Evolutionary conservation across 495 filamentous ascomycete genomes (phyloP).

Genomic region (Talaromyces stipitatus): DNA sequence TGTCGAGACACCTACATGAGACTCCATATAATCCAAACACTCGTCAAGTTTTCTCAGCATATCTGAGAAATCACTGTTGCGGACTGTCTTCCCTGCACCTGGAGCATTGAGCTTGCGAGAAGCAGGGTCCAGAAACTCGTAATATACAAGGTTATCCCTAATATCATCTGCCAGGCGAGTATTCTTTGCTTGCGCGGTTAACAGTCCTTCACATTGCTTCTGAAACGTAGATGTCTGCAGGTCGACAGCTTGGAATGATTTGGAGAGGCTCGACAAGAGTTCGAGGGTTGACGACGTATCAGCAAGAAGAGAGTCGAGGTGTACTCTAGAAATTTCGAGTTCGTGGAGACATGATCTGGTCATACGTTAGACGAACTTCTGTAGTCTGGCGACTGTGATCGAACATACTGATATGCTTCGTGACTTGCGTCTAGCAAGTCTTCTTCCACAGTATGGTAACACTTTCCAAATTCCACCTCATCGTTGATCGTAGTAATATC

Average conservation of each 20-base stretch:
- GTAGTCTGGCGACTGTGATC: background rate
- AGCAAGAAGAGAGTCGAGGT: conserved; percentile 70
- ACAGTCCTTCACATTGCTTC: conserved; percentile 78
- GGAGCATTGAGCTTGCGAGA: conserved; percentile 87
- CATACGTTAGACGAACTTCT: background rate
- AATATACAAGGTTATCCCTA: conserved; percentile 80
- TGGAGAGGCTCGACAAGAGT: conserved; percentile 65
- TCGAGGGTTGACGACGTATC: conserved; percentile 67
- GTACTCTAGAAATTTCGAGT: conserved; percentile 66
- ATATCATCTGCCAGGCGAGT: conserved; percentile 72
- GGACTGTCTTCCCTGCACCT: conserved; percentile 73
- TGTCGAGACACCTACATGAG: conserved; percentile 51
- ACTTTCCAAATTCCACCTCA: conserved; percentile 54
- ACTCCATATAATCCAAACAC: conserved; percentile 83
- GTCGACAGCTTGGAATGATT: conserved; percentile 80
- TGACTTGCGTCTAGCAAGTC: conserved; percentile 72
- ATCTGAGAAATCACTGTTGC: conserved; percentile 72
- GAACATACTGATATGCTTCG: conserved; percentile 70
- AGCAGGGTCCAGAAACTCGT: conserved; percentile 83
- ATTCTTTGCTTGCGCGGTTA: conserved; percentile 70
- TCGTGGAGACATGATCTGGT: conserved; percentile 68
- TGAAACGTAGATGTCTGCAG: conserved; percentile 85
- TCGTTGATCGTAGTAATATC: conserved; percentile 25
- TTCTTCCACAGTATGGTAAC: conserved; percentile 55
- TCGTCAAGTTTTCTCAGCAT: conserved; percentile 79